These are phyloP conservation scores for Fonsecaea nubica DNA, from an alignment of 2,329 filamentous ascomycete genomes.

Conservation along the genomic window DNA sequence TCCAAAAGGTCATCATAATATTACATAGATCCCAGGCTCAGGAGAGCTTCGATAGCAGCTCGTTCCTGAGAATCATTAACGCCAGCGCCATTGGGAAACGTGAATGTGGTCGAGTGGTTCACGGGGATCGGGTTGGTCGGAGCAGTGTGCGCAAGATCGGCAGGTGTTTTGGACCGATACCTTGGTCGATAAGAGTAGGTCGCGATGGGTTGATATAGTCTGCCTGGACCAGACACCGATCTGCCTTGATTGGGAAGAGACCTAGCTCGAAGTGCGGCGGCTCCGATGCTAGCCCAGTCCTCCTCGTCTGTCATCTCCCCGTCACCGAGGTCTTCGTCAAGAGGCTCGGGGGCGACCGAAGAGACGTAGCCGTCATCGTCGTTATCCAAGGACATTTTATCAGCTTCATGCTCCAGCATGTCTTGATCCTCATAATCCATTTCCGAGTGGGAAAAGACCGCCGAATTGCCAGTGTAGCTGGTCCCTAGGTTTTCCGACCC, in stretches of 20 bases:
- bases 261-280: slow-evolving; percentile 77
- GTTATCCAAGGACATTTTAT: slow-evolving; percentile 90
- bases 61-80: slow-evolving; percentile 52
- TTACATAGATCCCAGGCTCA: slow-evolving; percentile 58
- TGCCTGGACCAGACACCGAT: slow-evolving; percentile 50
- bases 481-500: slow-evolving; percentile 51
- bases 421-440: slow-evolving; percentile 67
- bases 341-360: slow-evolving; percentile 71
- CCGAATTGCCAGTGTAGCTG: slow-evolving; percentile 73
- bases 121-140: slow-evolving; percentile 51
- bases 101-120: slow-evolving; percentile 42
- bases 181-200: slow-evolving; percentile 43
- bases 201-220: slow-evolving; percentile 49
- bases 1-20: slow-evolving; percentile 32
- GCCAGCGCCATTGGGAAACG: slow-evolving; percentile 43
- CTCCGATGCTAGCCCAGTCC: slow-evolving; percentile 90
- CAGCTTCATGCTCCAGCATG: slow-evolving; percentile 83
- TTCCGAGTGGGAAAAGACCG: slow-evolving; percentile 73
- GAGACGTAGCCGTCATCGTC: slow-evolving; percentile 71
- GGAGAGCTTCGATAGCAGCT: slow-evolving; percentile 56
- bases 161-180: slow-evolving; percentile 36
- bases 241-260: slow-evolving; percentile 53
- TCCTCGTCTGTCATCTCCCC: slow-evolving; percentile 93
- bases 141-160: slow-evolving; percentile 44
- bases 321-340: slow-evolving; percentile 74